Evolutionary conservation across 75 land plant species (phyloP), one percentile per base, ranked within the genome.

Genomic region (Pinus albicaulis): DNA sequence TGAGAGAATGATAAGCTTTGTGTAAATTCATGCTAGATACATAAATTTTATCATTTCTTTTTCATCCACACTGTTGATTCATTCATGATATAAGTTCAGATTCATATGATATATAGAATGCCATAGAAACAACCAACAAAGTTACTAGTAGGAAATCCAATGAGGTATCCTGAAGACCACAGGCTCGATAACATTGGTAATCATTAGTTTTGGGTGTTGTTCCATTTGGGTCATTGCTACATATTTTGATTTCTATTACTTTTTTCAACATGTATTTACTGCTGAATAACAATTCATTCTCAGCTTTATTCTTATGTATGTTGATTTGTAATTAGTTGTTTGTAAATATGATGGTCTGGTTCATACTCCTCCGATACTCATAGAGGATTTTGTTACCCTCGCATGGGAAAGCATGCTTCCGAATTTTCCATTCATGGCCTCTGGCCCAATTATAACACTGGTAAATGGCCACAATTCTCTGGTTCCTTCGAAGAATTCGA

Each of bases 391-490:
- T 96, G 99, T 81, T 90, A 82, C 64, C 91, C 92, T 7, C 75
- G 73, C 13, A 76, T 80, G 12, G 99, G 99, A 22, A 88, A 86
- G 74, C 99, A 96, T 8, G 87, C 72, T 0, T 80, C 92, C 26
- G 82, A 84, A 20, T 96, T 95, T 70, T 81, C 87, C 65, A 91
- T 93, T 68, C 98, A 95, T 79, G 98, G 96, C 8, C 78, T 95
- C 2, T 96, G 96, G 99, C 99, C 97, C 0, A 91, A 96, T 78
- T 81, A 90, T 79, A 81, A 88, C 24, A 88, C 82, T 61, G 99
- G 97, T 12, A 44, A 84, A 3, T 96, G 87, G 52, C 99, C 99
- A 0, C 77, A 80, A 20, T 83, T 88, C 64, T 96, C 96, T 72
- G 81, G 63, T 56, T 3, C 83, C 0, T 71, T 61, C 56, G 76